Base-by-base conservation (phyloP, 139 green algal genomes). In the Chlamydomonas eustigma region DNA sequence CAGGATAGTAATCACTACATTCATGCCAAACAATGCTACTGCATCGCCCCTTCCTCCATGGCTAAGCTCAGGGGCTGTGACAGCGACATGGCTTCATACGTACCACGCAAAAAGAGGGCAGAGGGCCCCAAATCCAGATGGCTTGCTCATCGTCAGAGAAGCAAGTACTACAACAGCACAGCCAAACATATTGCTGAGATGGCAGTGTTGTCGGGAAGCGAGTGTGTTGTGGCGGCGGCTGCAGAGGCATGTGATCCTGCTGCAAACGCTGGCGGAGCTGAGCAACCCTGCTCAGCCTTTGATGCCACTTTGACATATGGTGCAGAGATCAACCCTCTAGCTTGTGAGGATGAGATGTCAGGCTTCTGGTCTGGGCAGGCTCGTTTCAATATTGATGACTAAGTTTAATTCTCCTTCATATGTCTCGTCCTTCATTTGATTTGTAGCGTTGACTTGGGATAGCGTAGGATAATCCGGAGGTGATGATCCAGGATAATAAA, bases 1-100 rank as follows among this genome's bases (percentile, higher is more conserved):
- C 71, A 76, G 39, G 12, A 25, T 4, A 35, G 34, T 24, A 35
- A 72, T 72, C 39, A n/a, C 33, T 72, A 44, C 52, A 31, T 72
- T 6, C 18, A 39, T 39, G 65, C 28, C 18, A 72, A 39, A 24
- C 65, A 72, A 34, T 39, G 33, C 33, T 72, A 44, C 65, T 38
- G 8, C 65, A 39, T 72, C 28, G 31, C 3, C 28, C 28, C 28
- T 6, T 39, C 8, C 6, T 72, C 65, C 28, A 6, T 72, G 33
- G 65, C 65, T 4, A 39, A 72, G 65, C 32, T 72, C 33, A 33
- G 65, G 33, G 34, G 34, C 65, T 39, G 32, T 12, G 12, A 58
- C 18, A 18, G 44, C 18, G 44, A 58, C 18, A 58, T 58, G 44
- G 44, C 44, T 12, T 58, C 44, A 12, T 58, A 58, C 44, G 12